phyloP scores from a whole-genome alignment of 805 yeast genomes.

The Cyberlindnera sargentensis region DNA sequence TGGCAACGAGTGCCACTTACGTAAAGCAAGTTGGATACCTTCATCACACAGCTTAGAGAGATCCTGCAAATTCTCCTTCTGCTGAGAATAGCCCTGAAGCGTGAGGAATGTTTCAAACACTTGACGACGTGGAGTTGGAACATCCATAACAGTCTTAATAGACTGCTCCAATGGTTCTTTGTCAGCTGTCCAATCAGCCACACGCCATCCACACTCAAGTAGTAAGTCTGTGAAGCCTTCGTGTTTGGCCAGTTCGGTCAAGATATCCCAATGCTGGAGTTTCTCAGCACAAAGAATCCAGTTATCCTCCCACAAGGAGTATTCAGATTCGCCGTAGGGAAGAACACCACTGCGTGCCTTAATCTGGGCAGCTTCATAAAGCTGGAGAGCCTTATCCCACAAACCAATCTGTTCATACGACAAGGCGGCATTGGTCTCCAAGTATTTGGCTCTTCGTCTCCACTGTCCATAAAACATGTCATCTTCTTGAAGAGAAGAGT shows the following conservation, averaged over 20 bases:
- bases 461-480: constrained; percentile 97
- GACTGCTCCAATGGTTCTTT: constrained; percentile 91
- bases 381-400: constrained; percentile 90
- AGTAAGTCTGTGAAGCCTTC: constrained; percentile 95
- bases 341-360: constrained; percentile 92
- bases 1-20: constrained; percentile 92
- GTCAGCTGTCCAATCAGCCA: constrained; percentile 96
- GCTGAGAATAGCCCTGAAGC: constrained; percentile 89
- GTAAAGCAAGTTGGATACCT: constrained; percentile 86
- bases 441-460: constrained; percentile 93
- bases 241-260: constrained; percentile 94
- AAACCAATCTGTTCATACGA: constrained; percentile 92
- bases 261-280: constrained; percentile 94
- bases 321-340: constrained; percentile 94
- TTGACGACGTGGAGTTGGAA: constrained; percentile 95
- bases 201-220: constrained; percentile 99
- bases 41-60: constrained; percentile 87
- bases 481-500: constrained; percentile 82
- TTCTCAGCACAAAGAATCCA: constrained; percentile 98
- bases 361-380: constrained; percentile 94
- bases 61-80: constrained; percentile 77
- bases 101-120: constrained; percentile 91
- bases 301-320: constrained; percentile 95
- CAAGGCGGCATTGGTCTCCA: constrained; percentile 87
- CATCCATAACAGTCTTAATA: constrained; percentile 95